Evolutionary conservation across 1,284 basidiomycete genomes (phyloP).

Genomic region (Fomitiporia mediterranea): DNA sequence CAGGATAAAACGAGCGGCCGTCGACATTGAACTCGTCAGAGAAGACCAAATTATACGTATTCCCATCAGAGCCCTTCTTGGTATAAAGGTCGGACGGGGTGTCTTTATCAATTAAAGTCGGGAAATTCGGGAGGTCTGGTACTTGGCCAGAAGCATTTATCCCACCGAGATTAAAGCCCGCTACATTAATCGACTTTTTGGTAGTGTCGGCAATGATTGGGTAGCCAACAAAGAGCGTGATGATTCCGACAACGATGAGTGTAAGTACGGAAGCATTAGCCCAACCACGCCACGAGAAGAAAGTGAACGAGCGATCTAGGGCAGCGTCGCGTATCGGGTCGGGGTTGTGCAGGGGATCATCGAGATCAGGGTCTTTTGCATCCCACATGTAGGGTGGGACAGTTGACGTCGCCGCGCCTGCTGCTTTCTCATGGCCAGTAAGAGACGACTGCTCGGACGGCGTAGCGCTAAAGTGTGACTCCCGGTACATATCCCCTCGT

Average conservation of each 20-base stretch:
- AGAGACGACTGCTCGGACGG: constrained; percentile 52
- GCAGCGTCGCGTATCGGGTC: constrained; percentile 59
- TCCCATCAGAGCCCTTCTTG: constrained; percentile 27
- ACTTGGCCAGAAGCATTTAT: constrained; percentile 72
- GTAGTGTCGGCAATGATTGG: constrained; percentile 64
- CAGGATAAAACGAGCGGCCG: constrained; percentile 46
- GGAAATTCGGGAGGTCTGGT: constrained; percentile 54
- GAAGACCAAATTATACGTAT: constrained; percentile 39
- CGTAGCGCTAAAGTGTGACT: constrained; percentile 55
- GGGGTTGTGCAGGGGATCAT: constrained; percentile 73
- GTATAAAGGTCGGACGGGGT: constrained; percentile 20
- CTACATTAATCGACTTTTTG: constrained; percentile 27
- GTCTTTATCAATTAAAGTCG: constrained; percentile 26
- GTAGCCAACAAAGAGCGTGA: constrained; percentile 74
- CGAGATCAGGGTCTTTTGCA: constrained; percentile 65
- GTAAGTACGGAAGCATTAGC: constrained; percentile 59
- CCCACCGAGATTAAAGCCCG: constrained; percentile 74
- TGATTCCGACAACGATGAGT: constrained; percentile 52
- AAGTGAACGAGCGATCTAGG: constrained; percentile 50
- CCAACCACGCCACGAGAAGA: constrained; percentile 72
- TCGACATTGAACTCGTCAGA: constrained; percentile 54
- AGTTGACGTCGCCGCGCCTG: constrained; percentile 34
- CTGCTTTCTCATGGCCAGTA: constrained; percentile 37
- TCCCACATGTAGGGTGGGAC: constrained; percentile 70
- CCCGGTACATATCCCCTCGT: constrained; percentile 39